Base-by-base conservation (phyloP, 2,329 filamentous ascomycete genomes). In the Calonectria pteridis region DNA sequence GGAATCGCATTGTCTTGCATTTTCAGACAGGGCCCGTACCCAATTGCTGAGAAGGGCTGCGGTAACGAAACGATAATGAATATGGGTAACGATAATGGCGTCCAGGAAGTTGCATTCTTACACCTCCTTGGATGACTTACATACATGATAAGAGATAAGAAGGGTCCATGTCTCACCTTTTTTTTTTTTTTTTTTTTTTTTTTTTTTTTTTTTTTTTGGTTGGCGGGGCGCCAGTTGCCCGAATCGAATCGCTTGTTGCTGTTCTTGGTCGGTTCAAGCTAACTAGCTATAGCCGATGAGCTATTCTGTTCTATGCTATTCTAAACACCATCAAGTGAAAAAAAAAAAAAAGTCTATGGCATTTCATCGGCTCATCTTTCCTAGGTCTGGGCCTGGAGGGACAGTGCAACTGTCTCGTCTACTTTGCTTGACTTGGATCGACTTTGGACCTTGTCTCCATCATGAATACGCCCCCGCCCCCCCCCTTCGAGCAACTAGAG, bases 181-280 rank as follows among this genome's bases (percentile, higher is more conserved):
- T 33, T 35, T 73, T 26, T 46, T 33, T 35, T 73, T 26, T 46
- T 33, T 35, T 73, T 26, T 46, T 33, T 35, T 73, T 26, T 46
- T 33, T 35, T 73, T 26, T 46, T 33, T 35, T 73, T 26, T 46
- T 33, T 35, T 73, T 26, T 46, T 33, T 35, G 35, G 35, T 63
- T 59, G 31, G 35, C 67, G 51, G 33, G 71, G 51, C 66, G 29
- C 69, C 31, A 65, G 66, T 62, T 58, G 50, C 66, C 59, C 50
- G 68, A 73, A 73, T 69, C 58, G 65, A 73, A 73, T 69, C 58
- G 65, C 71, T 50, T 46, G 65, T 49, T 49, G 26, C 28, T 31
- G 14, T 16, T 40, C 33, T 26, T 62, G 18, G 28, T 55, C 55
- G 31, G 55, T 26, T 62, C 55, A 62, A 40, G 50, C 49, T 37